Conservation (phyloP, 352 stramenopile genomes). For the Phytophthora lateralis region DNA sequence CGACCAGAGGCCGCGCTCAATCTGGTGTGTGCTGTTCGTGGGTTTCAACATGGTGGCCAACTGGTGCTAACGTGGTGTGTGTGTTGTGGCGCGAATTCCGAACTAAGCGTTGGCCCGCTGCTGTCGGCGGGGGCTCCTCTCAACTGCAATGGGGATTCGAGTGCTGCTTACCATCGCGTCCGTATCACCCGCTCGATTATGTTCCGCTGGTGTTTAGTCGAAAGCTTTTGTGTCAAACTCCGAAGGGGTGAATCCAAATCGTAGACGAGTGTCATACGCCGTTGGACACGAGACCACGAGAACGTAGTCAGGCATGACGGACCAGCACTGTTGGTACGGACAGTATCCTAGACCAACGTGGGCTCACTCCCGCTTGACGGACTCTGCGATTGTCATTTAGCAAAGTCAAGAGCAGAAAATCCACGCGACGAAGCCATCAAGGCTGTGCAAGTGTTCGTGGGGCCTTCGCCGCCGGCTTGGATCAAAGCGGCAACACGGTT, state of each 20-base stretch:
- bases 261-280: slow-evolving; percentile 17
- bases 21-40: slow-evolving; percentile 10
- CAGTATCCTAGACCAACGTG: neutral
- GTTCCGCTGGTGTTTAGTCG: slow-evolving; percentile 22
- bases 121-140: slow-evolving; percentile 7
- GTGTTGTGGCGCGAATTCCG: slow-evolving; percentile 11
- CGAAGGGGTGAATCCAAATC: slow-evolving; percentile 17
- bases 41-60: slow-evolving; percentile 25
- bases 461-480: no score
- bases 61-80: neutral
- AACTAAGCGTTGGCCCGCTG: slow-evolving; percentile 18
- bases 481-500: no score
- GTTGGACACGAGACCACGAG: slow-evolving; percentile 17
- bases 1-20: slow-evolving; percentile 50
- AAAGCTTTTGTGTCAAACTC: slow-evolving; percentile 30
- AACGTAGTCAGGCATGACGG: no score
- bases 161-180: neutral
- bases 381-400: slow-evolving; percentile 4
- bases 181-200: slow-evolving; percentile 13
- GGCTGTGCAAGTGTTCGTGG: neutral
- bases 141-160: slow-evolving; percentile 16
- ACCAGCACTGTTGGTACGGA: no score
- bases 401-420: slow-evolving; percentile 7
- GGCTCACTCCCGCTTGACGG: slow-evolving; percentile 13
- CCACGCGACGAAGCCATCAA: slow-evolving; percentile 6